Conservation (phyloP, 495 filamentous ascomycete species). For the Tetracladium setigerum region DNA sequence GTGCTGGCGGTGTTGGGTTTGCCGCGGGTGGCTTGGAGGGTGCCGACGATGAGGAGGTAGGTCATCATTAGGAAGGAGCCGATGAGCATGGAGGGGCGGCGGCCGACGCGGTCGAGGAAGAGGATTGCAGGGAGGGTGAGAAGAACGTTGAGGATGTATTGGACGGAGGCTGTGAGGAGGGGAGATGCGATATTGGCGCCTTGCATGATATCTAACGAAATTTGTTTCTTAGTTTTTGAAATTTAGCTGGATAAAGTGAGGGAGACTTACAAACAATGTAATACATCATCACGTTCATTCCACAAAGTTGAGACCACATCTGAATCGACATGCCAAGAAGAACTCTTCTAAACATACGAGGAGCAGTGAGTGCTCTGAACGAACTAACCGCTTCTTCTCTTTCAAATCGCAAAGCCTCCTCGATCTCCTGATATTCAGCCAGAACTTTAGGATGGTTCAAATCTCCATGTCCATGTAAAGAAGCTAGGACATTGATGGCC, state of each 20-base stretch:
- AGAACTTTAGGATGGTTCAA: conserved; percentile 53
- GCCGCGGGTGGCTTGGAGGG: conserved; percentile 52
- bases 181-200: conserved; percentile 55
- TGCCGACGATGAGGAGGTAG: conserved; percentile 48
- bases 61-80: conserved; percentile 44
- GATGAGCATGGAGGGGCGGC: conserved; percentile 42
- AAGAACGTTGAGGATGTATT: conserved; percentile 70
- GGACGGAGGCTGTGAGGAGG: conserved; percentile 63
- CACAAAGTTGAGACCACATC: conserved; percentile 66
- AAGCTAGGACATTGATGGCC: conserved; percentile 50
- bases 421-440: conserved; percentile 59
- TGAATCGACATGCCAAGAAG: conserved; percentile 65
- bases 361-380: conserved; percentile 50
- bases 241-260: background rate
- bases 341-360: conserved; percentile 59
- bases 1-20: conserved; percentile 35
- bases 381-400: conserved; percentile 47
- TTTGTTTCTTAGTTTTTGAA: conserved; percentile 56
- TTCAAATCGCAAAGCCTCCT: conserved; percentile 56
- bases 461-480: conserved; percentile 57
- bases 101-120: conserved; percentile 45
- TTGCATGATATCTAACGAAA: conserved; percentile 56
- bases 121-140: conserved; percentile 56
- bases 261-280: conserved; percentile 17
- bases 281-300: conserved; percentile 68